phyloP scores from a whole-genome alignment of 176 grass and related monocot genomes.

The Avena sativa region DNA sequence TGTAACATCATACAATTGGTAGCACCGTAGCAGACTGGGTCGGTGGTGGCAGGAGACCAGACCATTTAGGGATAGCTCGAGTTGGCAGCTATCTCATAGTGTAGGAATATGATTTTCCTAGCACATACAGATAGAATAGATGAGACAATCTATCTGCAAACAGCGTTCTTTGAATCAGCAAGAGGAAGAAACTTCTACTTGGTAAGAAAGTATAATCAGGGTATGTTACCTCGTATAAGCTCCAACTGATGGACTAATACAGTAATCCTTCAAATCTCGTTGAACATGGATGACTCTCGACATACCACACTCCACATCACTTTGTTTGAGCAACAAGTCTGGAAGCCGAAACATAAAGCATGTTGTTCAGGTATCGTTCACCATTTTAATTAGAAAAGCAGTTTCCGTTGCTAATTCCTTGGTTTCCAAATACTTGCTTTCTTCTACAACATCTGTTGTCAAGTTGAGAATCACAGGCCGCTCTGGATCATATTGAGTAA shows the following conservation, averaged over 20 bases:
- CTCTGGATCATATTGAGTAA: slow-evolving; percentile 77
- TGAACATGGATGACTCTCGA: neutral
- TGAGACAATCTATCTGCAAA: neutral
- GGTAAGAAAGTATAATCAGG: slow-evolving; percentile 17
- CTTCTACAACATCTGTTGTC: slow-evolving; percentile 85
- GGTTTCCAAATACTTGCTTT: slow-evolving; percentile 89
- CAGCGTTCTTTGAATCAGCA: neutral
- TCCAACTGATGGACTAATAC: slow-evolving; percentile 6
- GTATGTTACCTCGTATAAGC: slow-evolving; percentile 38
- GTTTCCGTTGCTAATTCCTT: slow-evolving; percentile 87
- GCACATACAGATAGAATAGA: neutral
- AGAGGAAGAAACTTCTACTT: neutral
- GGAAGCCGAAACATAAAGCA: slow-evolving; percentile 14
- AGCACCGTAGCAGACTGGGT: neutral
- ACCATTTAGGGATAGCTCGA: neutral
- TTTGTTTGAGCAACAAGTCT: slow-evolving; percentile 26
- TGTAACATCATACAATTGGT: neutral
- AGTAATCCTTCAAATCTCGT: slow-evolving; percentile 13
- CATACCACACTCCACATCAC: neutral
- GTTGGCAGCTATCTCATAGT: neutral
- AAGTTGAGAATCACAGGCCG: slow-evolving; percentile 88
- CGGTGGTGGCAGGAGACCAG: neutral
- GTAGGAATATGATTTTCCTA: slow-evolving; percentile 27
- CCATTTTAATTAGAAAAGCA: slow-evolving; percentile 93
- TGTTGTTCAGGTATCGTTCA: slow-evolving; percentile 59